Evolutionary conservation across 352 stramenopile genomes (phyloP), one percentile per base, ranked within the genome.

Genomic region (Nannochloropsis limnetica): DNA sequence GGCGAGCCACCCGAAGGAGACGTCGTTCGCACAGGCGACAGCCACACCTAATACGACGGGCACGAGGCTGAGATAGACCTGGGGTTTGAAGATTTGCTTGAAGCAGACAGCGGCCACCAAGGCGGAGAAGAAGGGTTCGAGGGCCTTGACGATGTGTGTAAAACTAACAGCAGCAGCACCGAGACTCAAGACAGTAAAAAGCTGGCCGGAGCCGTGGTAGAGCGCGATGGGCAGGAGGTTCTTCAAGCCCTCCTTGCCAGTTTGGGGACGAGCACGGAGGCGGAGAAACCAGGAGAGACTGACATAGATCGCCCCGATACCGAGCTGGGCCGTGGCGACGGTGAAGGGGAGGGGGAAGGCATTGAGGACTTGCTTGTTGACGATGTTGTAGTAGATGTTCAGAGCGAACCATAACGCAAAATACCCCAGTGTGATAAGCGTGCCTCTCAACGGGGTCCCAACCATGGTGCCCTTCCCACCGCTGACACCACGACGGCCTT

Each of bases 81-180:
- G 84, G 25, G 86, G 85, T 82, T 89, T 83, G 87, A 95, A 93
- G 83, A 90, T 88, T 81, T 92, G 90, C 23, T 88, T 83, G 83
- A 93, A 91, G 27, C 89, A 85, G 1, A 94, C 43, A 25, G 86
- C 90, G 0, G 88, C 91, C 17, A 95, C 88, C 11, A 93, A 81
- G 15, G 90, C 90, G 68, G 88, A 91, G 83, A 95, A 95, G 79
- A 95, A 92, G 3, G 92, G 92, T 85, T 95, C 92, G 25, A 93
- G 83, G 11, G 91, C 89, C 85, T 95, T 95, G 61, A 95, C 90
- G 85, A 95, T 93, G 83, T 95, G 92, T 23, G 91, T 93, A 85
- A 94, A 95, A 61, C 86, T 91, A 6, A 95, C 90, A 11, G 91
- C 85, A 81, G 90, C 92, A n/a, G 92, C 90, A 37, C 87, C 87